These are phyloP conservation scores for Neonectria neomacrospora DNA, from an alignment of 2,329 filamentous ascomycete species.

Conservation along the genomic window DNA sequence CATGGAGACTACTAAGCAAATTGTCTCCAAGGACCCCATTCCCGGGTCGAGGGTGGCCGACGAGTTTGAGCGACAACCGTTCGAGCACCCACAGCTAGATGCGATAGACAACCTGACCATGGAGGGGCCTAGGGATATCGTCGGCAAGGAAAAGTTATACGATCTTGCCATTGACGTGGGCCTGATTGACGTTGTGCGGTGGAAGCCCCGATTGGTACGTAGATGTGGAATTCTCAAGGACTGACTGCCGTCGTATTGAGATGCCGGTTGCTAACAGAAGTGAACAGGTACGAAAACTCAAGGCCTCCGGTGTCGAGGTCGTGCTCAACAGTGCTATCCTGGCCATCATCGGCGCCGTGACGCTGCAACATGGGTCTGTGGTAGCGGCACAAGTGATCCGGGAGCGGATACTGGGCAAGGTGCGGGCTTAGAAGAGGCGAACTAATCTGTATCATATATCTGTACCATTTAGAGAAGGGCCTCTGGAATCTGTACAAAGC, in stretches of 20 bases:
- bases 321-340: conserved; percentile 83
- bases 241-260: not conserved
- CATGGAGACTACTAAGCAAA: conserved; percentile 54
- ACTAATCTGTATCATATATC: conserved; percentile 46
- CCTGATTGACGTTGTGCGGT: conserved; percentile 80
- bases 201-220: conserved; percentile 86
- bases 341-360: conserved; percentile 87
- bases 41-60: conserved; percentile 50
- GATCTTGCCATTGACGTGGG: conserved; percentile 76
- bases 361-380: conserved; percentile 86
- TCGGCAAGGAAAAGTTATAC: conserved; percentile 74
- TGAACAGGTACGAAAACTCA: conserved; percentile 70
- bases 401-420: conserved; percentile 74
- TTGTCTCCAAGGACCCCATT: conserved; percentile 49
- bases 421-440: conserved; percentile 32
- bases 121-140: conserved; percentile 68
- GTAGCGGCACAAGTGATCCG: conserved; percentile 79
- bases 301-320: conserved; percentile 76
- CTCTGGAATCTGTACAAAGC: conserved; percentile 43
- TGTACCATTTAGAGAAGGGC: conserved; percentile 45
- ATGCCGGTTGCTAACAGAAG: conserved; percentile 13
- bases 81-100: conserved; percentile 75
- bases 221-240: not conserved
- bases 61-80: conserved; percentile 70
- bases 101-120: conserved; percentile 78